Percentiles rank a stretch among this genome's conserved stretches.
phyloP scores from a whole-genome alignment of 345 rosid species.

The Capsella bursapastoris region DNA sequence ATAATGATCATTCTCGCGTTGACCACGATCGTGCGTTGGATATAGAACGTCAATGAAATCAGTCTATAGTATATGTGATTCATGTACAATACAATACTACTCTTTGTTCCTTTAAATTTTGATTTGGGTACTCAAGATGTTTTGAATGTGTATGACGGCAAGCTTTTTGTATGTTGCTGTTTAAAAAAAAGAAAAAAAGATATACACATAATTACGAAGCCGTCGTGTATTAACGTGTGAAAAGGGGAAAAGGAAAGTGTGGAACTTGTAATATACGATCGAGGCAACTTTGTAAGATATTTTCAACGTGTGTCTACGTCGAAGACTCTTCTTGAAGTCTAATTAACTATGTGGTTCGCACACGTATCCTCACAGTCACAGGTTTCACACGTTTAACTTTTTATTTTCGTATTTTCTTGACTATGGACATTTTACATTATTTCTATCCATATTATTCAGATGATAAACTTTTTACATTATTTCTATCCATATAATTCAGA shows the following conservation, averaged over 20 bases:
- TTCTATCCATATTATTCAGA: constrained; percentile 7
- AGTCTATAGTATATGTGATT: neutral
- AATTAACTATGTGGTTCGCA: constrained; percentile 16
- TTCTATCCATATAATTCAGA: constrained; percentile 7
- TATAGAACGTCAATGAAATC: constrained; percentile 39
- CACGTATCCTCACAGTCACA: constrained; percentile 30
- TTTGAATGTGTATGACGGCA: neutral
- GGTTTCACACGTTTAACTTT: constrained; percentile 9
- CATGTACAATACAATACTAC: neutral
- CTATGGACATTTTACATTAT: constrained; percentile 23
- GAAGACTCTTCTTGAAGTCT: constrained; percentile 28
- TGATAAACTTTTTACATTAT: constrained; percentile 9
- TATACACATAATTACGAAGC: neutral
- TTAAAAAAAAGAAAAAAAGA: no score
- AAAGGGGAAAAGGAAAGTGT: constrained; percentile 5
- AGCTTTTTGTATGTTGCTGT: constrained; percentile 13
- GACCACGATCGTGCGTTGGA: constrained; percentile 39
- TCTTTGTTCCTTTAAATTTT: constrained; percentile 2
- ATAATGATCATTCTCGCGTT: constrained; percentile 30
- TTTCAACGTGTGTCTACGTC: constrained; percentile 27
- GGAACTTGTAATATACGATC: constrained; percentile 23
- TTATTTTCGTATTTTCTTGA: constrained; percentile 13
- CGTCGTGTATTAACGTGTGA: constrained; percentile 26
- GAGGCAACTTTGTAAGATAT: constrained; percentile 15
- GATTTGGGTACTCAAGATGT: neutral